These are phyloP conservation scores for Odontarrhena argentea DNA, from an alignment of 345 rosid genomes.

Conservation along the genomic window DNA sequence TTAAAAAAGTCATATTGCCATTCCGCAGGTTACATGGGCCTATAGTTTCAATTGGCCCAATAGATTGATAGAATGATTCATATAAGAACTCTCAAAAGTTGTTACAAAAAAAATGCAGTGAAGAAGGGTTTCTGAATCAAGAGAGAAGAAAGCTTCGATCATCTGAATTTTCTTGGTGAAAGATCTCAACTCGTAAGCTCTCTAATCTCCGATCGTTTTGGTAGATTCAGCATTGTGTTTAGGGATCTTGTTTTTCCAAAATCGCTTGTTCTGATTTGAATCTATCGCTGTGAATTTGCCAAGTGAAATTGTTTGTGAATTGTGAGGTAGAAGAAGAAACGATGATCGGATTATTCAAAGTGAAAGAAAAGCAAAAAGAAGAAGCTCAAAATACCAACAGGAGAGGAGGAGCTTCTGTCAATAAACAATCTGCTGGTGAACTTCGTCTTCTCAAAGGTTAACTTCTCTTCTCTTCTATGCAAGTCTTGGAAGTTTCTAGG, in stretches of 20 bases:
- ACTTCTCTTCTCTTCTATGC: neutral
- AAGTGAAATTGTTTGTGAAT: neutral
- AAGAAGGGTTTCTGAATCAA: too few relatives aligned
- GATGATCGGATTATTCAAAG: conserved; percentile 79
- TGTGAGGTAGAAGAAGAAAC: conserved; percentile 42
- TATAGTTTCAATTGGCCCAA: too few relatives aligned
- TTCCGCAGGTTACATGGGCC: too few relatives aligned
- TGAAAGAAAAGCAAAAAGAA: conserved; percentile 79
- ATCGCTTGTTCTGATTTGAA: conserved; percentile 3
- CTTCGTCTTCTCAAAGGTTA: conserved; percentile 85
- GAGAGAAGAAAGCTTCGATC: too few relatives aligned
- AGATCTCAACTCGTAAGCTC: too few relatives aligned
- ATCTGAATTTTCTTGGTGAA: too few relatives aligned
- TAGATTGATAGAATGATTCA: too few relatives aligned
- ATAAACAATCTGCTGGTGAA: conserved; percentile 78
- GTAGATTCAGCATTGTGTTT: neutral
- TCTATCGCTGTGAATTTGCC: conserved; percentile 40
- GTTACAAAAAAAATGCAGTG: neutral
- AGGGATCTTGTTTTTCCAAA: too few relatives aligned
- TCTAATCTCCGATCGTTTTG: too few relatives aligned
- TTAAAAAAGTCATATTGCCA: too few relatives aligned
- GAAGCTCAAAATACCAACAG: conserved; percentile 51
- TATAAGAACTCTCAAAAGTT: too few relatives aligned
- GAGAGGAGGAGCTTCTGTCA: conserved; percentile 47
- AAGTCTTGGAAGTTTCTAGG: neutral